Evolutionary conservation across 148 eudicot genomes (phyloP).

Genomic region (Gaultheria prostrata): DNA sequence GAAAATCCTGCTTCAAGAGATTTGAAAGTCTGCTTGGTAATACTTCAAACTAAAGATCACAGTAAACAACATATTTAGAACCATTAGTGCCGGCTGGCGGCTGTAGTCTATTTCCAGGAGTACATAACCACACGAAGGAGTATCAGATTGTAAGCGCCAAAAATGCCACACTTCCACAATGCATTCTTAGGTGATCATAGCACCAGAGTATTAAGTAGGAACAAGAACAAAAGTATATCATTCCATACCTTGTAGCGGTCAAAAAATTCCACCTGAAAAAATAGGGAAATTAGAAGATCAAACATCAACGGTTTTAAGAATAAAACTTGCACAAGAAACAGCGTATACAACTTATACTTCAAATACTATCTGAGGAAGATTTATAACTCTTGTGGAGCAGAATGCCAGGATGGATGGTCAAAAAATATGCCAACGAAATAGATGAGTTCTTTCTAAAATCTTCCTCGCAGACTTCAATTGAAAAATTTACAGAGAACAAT

Average conservation of each 20-base stretch:
- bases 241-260: constrained; percentile 84
- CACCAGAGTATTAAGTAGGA: neutral
- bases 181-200: neutral
- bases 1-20: neutral
- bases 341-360: neutral
- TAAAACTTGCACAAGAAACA: neutral
- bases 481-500: neutral
- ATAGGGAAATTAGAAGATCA: constrained; percentile 18
- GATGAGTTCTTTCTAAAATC: constrained; percentile 1
- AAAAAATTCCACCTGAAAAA: constrained; percentile 83
- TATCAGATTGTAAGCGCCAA: neutral
- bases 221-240: constrained; percentile 9
- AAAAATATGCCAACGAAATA: neutral
- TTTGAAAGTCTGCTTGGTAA: neutral
- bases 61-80: neutral
- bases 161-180: neutral
- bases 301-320: neutral
- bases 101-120: neutral
- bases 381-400: neutral
- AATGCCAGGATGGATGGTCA: neutral
- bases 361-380: neutral
- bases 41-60: neutral
- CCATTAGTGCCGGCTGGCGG: neutral
- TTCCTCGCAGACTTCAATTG: neutral
- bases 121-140: neutral